Percentiles rank a stretch among this genome's conserved stretches.
These are phyloP conservation scores for Tolypocladium guangdongense DNA, from an alignment of 2,329 filamentous ascomycete species.

Conservation along the genomic window DNA sequence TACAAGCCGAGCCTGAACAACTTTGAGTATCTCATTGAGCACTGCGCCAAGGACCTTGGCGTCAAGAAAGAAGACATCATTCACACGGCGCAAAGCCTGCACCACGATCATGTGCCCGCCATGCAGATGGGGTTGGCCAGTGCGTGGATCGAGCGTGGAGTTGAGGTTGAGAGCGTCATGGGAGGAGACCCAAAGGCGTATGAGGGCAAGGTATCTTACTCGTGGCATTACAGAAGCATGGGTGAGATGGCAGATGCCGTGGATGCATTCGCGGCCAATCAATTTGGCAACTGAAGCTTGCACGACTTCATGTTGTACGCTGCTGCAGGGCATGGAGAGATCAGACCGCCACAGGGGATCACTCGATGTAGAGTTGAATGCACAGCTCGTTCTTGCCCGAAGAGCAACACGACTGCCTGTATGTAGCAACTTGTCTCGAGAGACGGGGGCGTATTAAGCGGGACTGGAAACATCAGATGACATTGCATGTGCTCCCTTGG, in stretches of 20 bases:
- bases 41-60: conserved; percentile 41
- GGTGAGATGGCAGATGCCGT: conserved; percentile 50
- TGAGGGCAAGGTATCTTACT: conserved; percentile 22
- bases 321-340: neutral
- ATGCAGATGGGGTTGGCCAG: conserved; percentile 47
- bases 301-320: neutral
- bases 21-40: conserved; percentile 53
- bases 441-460: too few relatives aligned
- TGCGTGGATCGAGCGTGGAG: conserved; percentile 53
- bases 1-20: conserved; percentile 59
- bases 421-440: too few relatives aligned
- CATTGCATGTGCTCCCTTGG: too few relatives aligned
- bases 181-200: conserved; percentile 14
- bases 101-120: conserved; percentile 56
- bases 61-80: conserved; percentile 42
- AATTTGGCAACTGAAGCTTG: neutral
- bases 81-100: conserved; percentile 58
- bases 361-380: neutral
- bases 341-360: neutral
- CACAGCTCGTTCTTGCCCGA: neutral
- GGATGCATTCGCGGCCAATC: conserved; percentile 15
- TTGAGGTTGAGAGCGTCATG: conserved; percentile 18
- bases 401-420: neutral
- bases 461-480: too few relatives aligned
- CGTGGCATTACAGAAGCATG: conserved; percentile 47